Evolutionary conservation across 306 rosid species (phyloP).

Genomic region (Boehmeria nivea): DNA sequence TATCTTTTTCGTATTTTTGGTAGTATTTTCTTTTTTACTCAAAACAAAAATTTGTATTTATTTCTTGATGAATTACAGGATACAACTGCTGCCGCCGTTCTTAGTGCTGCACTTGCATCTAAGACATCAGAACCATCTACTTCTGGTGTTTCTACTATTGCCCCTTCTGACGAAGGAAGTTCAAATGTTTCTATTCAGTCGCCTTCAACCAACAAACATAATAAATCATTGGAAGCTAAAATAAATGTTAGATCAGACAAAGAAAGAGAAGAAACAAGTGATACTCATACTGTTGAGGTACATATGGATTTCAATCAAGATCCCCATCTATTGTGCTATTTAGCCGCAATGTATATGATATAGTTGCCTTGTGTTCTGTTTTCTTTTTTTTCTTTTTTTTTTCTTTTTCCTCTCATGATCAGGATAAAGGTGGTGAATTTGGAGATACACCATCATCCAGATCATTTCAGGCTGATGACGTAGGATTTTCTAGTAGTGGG

Average conservation of each 20-base stretch:
- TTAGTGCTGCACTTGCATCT: conserved; percentile 53
- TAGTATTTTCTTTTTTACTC: neutral
- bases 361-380: neutral
- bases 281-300: conserved; percentile 28
- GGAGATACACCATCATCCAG: conserved; percentile 11
- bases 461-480: conserved; percentile 12
- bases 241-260: conserved; percentile 9
- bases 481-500: conserved; percentile 15
- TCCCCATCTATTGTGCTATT: neutral
- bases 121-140: conserved; percentile 36
- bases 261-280: conserved; percentile 12
- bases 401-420: conserved; percentile 1
- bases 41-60: neutral
- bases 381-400: neutral
- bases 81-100: conserved; percentile 46
- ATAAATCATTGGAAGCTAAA: conserved; percentile 19
- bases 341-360: neutral
- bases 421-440: conserved; percentile 19
- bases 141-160: conserved; percentile 21
- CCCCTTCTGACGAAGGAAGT: conserved; percentile 21
- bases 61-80: conserved; percentile 32
- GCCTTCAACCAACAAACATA: conserved; percentile 9
- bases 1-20: too few relatives aligned
- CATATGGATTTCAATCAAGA: neutral
- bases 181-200: conserved; percentile 12